Evolutionary conservation across 2,329 filamentous ascomycete genomes (phyloP).

Genomic region (Phyllachora maydis): DNA sequence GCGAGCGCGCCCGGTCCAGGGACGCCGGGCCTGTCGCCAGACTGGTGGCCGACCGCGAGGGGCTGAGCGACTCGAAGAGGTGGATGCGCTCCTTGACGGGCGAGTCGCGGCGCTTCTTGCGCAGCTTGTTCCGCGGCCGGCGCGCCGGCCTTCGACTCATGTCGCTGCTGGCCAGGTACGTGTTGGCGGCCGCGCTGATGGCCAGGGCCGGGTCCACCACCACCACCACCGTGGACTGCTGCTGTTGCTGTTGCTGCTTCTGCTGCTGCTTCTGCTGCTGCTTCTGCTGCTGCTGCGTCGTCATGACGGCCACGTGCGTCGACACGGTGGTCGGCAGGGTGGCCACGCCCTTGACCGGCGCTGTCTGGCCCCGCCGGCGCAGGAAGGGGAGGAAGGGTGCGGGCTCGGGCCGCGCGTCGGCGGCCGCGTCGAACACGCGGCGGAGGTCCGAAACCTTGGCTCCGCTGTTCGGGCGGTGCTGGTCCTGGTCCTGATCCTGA

Average conservation of each 20-base stretch:
- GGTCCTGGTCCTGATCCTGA: too few relatives aligned
- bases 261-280: conserved; percentile 1
- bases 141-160: too few relatives aligned
- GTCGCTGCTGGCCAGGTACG: too few relatives aligned
- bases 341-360: conserved; percentile 2
- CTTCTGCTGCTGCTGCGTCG: conserved; percentile 1
- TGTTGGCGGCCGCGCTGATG: neutral
- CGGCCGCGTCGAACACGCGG: conserved; percentile 9
- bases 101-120: conserved; percentile 3
- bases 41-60: neutral
- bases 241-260: neutral
- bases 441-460: conserved; percentile 11
- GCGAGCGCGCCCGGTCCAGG: too few relatives aligned
- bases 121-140: conserved; percentile 2
- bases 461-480: too few relatives aligned
- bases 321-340: neutral
- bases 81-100: conserved; percentile 8
- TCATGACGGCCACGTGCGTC: too few relatives aligned
- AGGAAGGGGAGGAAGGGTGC: conserved; percentile 7
- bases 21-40: neutral
- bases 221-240: neutral
- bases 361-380: conserved; percentile 3
- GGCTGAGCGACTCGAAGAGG: conserved; percentile 8
- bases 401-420: too few relatives aligned
- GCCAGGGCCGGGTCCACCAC: neutral